Conservation (phyloP, 257 asterid species). For the Scutellaria galericulata region DNA sequence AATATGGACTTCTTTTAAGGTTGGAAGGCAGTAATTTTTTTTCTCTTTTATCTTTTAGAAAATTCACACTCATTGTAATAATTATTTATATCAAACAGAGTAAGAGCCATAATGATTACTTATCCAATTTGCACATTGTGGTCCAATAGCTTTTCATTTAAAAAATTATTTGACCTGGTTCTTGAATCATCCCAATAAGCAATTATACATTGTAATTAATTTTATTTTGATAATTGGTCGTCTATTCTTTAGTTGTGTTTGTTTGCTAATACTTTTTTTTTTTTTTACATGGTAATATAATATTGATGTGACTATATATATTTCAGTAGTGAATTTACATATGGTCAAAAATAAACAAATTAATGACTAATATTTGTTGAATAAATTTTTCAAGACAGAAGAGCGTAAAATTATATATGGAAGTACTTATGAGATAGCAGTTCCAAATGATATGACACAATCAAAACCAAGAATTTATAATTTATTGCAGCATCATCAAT, state of each 20-base stretch:
- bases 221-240: not conserved
- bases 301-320: no score
- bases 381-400: not conserved
- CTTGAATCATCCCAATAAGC: not conserved
- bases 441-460: conserved; percentile 16
- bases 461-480: conserved; percentile 23
- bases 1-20: not conserved
- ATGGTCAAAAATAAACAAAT: no score
- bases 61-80: conserved; percentile 34
- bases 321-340: no score
- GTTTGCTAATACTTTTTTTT: not conserved
- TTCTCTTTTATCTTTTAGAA: not conserved
- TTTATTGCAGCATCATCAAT: conserved; percentile 17
- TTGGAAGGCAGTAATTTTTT: not conserved
- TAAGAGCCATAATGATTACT: conserved; percentile 34
- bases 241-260: not conserved
- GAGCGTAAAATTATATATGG: conserved; percentile 18
- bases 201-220: not conserved
- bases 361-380: not conserved
- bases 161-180: not conserved
- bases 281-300: no score
- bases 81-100: conserved; percentile 35
- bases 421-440: conserved; percentile 24
- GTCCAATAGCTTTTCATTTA: conserved; percentile 6
- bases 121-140: conserved; percentile 37